These are phyloP conservation scores for Colletotrichum tofieldiae DNA, from an alignment of 2,329 filamentous ascomycete genomes.

Conservation along the genomic window DNA sequence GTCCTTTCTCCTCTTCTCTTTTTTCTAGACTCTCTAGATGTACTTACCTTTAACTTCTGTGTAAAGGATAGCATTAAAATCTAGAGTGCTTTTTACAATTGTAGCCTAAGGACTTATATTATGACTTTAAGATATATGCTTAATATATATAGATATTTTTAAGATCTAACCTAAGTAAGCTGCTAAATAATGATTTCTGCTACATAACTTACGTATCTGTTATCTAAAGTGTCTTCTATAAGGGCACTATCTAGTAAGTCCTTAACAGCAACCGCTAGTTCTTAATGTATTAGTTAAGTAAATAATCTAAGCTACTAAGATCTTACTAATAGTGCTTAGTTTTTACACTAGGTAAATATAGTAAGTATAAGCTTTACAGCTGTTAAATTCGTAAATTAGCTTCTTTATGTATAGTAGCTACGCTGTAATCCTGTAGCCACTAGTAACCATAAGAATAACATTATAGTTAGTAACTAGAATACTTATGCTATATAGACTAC, in stretches of 20 bases:
- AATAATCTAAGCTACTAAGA: neutral
- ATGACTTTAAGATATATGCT: conserved; percentile 11
- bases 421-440: conserved; percentile 53
- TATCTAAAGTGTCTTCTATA: conserved; percentile 32
- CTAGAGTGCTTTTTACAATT: conserved; percentile 18
- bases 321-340: conserved; percentile 47
- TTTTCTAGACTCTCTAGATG: conserved; percentile 32
- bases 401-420: conserved; percentile 54
- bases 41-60: conserved; percentile 29
- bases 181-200: neutral
- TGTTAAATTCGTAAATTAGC: conserved; percentile 54
- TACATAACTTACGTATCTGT: conserved; percentile 31
- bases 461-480: conserved; percentile 49
- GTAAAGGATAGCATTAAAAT: conserved; percentile 21
- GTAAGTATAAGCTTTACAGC: conserved; percentile 46
- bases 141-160: conserved; percentile 8
- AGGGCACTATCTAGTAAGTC: conserved; percentile 28
- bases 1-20: conserved; percentile 12
- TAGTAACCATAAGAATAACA: conserved; percentile 53
- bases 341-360: conserved; percentile 47
- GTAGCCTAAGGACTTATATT: conserved; percentile 17
- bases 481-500: conserved; percentile 51
- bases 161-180: conserved; percentile 11
- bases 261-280: conserved; percentile 27
- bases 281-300: conserved; percentile 21